Evolutionary conservation across 257 asterid species (phyloP).

Genomic region (Haberlea rhodopensis): DNA sequence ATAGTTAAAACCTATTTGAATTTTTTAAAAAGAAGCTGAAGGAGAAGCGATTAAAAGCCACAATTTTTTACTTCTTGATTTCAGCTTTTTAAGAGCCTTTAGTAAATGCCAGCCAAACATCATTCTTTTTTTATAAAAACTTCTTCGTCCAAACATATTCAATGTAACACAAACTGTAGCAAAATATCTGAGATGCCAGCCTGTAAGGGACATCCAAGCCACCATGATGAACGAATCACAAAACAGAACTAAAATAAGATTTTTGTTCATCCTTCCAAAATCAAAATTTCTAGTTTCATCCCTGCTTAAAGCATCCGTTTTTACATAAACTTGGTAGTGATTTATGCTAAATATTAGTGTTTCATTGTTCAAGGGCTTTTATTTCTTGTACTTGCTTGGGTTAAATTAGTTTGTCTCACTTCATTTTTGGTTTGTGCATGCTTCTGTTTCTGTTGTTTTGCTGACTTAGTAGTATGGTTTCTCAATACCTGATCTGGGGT

Average conservation of each 20-base stretch:
- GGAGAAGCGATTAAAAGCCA: neutral
- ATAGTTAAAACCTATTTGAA: neutral
- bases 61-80: too few species aligned
- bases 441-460: neutral
- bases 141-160: neutral
- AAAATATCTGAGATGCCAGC: neutral
- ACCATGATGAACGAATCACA: too few species aligned
- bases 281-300: neutral
- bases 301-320: neutral
- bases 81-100: too few species aligned
- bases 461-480: neutral
- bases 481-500: neutral
- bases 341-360: conserved; percentile 9
- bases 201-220: too few species aligned
- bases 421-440: neutral
- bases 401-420: neutral
- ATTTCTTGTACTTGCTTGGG: neutral
- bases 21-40: too few species aligned
- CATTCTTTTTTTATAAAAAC: neutral
- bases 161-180: neutral
- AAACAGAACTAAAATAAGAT: neutral
- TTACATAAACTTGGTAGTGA: conserved; percentile 4
- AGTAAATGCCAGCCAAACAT: neutral
- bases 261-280: neutral
- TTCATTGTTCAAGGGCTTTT: neutral